Conservation (phyloP, 129 eudicot genomes). For the Scalesia atractyloides region DNA sequence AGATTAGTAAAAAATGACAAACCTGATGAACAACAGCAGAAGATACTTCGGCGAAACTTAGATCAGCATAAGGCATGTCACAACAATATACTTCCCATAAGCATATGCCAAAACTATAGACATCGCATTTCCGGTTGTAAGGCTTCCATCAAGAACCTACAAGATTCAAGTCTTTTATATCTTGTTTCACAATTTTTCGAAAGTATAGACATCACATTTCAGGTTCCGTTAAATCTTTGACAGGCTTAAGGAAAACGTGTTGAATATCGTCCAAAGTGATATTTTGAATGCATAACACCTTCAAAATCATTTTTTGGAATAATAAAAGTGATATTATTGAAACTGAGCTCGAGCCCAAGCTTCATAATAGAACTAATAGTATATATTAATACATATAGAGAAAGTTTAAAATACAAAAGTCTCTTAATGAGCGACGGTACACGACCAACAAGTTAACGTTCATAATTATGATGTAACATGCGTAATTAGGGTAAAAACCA, state of each 20-base stretch:
- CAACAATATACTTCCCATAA: constrained; percentile 96
- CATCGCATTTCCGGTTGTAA: constrained; percentile 91
- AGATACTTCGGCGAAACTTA: constrained; percentile 93
- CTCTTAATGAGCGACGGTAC: no score
- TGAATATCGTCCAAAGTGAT: background rate
- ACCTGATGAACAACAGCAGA: constrained; percentile 91
- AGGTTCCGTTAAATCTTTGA: background rate
- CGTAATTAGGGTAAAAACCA: no score
- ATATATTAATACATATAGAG: no score
- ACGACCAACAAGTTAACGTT: no score
- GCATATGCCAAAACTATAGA: constrained; percentile 93
- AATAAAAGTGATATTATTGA: background rate
- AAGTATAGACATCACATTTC: background rate
- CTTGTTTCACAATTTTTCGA: background rate
- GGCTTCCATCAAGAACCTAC: constrained; percentile 96
- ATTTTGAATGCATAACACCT: background rate
- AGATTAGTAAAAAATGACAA: constrained; percentile 16
- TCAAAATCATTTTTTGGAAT: background rate
- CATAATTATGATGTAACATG: no score
- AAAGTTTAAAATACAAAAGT: no score
- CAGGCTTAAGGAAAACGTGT: background rate
- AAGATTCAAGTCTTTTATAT: constrained; percentile 12
- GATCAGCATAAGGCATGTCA: constrained; percentile 86
- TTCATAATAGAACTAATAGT: no score
- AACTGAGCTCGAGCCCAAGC: background rate